phyloP scores from a whole-genome alignment of 768 basidiomycete genomes.

The Pilatotrama ljubarskyi region DNA sequence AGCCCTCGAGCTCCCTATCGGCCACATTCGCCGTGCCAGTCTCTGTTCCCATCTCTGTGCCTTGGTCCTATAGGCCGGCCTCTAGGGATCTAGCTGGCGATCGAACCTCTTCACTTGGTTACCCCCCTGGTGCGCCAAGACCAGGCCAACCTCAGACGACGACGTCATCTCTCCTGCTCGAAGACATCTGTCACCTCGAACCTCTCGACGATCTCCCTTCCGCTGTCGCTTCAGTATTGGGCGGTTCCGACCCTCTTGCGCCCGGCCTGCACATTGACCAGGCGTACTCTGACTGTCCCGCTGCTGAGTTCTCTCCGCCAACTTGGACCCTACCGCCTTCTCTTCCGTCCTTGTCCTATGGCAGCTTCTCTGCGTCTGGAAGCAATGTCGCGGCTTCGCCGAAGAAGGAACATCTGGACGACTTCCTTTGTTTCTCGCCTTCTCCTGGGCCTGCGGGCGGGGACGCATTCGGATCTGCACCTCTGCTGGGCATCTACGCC shows the following conservation, averaged over 20 bases:
- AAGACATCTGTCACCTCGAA: constrained; percentile 9
- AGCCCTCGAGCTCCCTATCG: background rate
- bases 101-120: background rate
- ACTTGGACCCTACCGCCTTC: background rate
- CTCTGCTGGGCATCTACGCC: constrained; percentile 29
- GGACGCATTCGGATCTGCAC: background rate
- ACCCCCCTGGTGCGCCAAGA: background rate
- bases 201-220: background rate
- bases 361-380: background rate
- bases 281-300: constrained; percentile 25
- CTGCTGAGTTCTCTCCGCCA: constrained; percentile 18
- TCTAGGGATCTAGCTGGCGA: background rate
- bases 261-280: background rate
- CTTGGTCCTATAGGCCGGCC: background rate
- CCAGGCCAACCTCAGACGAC: background rate
- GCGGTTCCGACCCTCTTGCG: background rate
- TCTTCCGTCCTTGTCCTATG: background rate
- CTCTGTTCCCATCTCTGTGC: background rate
- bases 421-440: constrained; percentile 6
- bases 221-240: background rate
- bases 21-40: background rate
- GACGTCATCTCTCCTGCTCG: background rate
- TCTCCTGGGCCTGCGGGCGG: background rate
- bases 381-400: background rate
- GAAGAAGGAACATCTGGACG: background rate